Evolutionary conservation across 2,329 filamentous ascomycete genomes (phyloP), one percentile per base, ranked within the genome.

Genomic region (Chaetomiaceae sp.): DNA sequence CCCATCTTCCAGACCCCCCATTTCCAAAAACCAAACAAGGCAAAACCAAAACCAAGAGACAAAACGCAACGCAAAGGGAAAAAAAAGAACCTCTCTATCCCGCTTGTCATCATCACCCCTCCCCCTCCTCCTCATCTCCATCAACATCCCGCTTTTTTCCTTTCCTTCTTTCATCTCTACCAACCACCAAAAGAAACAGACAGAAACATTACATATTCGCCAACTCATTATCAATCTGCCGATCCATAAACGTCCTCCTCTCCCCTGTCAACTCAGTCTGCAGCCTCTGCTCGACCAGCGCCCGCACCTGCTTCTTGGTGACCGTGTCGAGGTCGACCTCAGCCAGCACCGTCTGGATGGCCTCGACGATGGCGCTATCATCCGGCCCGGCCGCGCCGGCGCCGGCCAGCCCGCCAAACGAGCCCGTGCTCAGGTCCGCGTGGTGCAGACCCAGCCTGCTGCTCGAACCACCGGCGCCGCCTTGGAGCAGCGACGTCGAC

Each of bases 311-410:
- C 74, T 99, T 99, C 83, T 97, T 99, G 6, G 93, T 99, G 42
- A 97, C 89, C n/a, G 81, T 92, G 67, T 99, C 93, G 37, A 99
- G 76, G 68, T 99, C 92, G 0, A 96, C 90, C 63, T 96, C 92
- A 14, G 77, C 72, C 55, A 99, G 75, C 61, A 93, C 93, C 44
- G 78, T 75, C 63, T 89, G 86, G 55, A 97, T 92, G 1, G 88
- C 87, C 55, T 95, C 87, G 16, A 89, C 78, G 58, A 99, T 96
- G 54, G 82, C 79, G 40, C 74, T 75, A 62, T 97, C 91, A 58
- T 86, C 88, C 0, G 31, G 31, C 5, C 49, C 68, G 37, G 74
- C 75, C 20, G 73, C 74, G 13, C 55, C 66, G 25, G 25, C 6
- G 60, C 50, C 68, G 39, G 74, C 74, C 17, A 77, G 71, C 60